Base-by-base conservation (phyloP, 306 rosid genomes). In the Purshia tridentata region DNA sequence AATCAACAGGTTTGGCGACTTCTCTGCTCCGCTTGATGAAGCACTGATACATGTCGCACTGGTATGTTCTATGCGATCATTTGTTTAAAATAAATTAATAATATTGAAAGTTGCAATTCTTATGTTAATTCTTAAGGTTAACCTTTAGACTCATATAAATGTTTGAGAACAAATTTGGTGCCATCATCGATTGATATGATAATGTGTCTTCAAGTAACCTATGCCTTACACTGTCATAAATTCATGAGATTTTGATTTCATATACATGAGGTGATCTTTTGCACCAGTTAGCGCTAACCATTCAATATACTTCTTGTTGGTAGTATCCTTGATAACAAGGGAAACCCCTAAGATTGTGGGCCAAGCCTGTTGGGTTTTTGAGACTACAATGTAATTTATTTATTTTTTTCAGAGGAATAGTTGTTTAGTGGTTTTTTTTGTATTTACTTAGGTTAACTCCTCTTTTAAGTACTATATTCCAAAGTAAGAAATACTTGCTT, bases 1-100 rank as follows among this genome's bases (percentile, higher is more conserved):
- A 67, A 91, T 91, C 78, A 81, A 86, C 75, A 92, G 99, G 86
- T 94, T 94, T 68, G 99, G 99, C 58, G 77, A 94, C 88, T 94
- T 94, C 84, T 88, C 97, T 48, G 95, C 97, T 65, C 95, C 99
- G 81, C 99, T 91, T 14, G 99, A 94, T 78, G 99, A 94, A 83
- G 95, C 97, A 56, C 82, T 92, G 47, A 71, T 94, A 78, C 97
- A 94, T 47, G 97, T 91, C 63, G 81, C 99, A 29, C 84, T 94
- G 88, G 99, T 94, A 89, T 79, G 85, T 78, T 82, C 47, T 46
- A 1, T 62, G 40, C 15, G 16, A 23, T 54, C 50, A 44, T 68
- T 60, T 69, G 69, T 14, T 10, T 22, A 9, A 44, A 4, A 9
- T 44, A 9, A 39, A 35, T 22, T 53, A 40, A 18, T 54, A 4